A percentile compares a stretch with the other conserved stretches of the same genome.
These are phyloP conservation scores for Orobanche coerulescens DNA, from an alignment of 257 asterid genomes.

Conservation along the genomic window DNA sequence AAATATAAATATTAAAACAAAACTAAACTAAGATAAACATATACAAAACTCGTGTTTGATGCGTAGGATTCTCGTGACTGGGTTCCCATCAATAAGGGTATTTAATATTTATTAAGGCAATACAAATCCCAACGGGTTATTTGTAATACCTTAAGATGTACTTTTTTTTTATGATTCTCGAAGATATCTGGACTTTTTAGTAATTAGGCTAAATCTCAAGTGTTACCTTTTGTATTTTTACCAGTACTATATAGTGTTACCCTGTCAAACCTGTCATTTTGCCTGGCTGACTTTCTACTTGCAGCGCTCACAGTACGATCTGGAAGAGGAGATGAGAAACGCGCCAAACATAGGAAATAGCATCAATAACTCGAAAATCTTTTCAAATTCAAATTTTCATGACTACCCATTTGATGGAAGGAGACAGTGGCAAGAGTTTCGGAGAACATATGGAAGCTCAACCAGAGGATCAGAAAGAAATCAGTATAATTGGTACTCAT, in stretches of 20 bases:
- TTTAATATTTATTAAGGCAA: not conserved
- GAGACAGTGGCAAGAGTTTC: constrained; percentile 45
- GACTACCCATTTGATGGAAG: constrained; percentile 47
- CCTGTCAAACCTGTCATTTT: not conserved
- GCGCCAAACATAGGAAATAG: constrained; percentile 41
- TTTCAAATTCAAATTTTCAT: constrained; percentile 42
- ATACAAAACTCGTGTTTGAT: too few relatives aligned
- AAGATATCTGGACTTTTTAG: not conserved
- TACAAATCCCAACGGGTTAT: not conserved
- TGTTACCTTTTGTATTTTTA: too few relatives aligned
- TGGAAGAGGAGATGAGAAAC: constrained; percentile 71
- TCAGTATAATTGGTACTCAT: constrained; percentile 35
- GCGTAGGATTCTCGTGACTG: too few relatives aligned
- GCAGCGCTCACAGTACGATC: constrained; percentile 72
- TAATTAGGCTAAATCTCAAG: not conserved
- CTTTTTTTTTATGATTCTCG: too few relatives aligned
- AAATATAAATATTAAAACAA: too few relatives aligned
- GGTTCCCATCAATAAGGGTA: not conserved
- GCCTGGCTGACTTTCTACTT: constrained; percentile 22
- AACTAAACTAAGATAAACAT: too few relatives aligned
- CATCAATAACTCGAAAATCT: constrained; percentile 26
- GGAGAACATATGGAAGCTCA: constrained; percentile 43
- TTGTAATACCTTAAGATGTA: not conserved
- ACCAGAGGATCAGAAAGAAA: constrained; percentile 41
- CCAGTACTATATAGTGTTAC: too few relatives aligned